Evolutionary conservation across 306 rosid genomes (phyloP).

Genomic region (Vigna hirtella): DNA sequence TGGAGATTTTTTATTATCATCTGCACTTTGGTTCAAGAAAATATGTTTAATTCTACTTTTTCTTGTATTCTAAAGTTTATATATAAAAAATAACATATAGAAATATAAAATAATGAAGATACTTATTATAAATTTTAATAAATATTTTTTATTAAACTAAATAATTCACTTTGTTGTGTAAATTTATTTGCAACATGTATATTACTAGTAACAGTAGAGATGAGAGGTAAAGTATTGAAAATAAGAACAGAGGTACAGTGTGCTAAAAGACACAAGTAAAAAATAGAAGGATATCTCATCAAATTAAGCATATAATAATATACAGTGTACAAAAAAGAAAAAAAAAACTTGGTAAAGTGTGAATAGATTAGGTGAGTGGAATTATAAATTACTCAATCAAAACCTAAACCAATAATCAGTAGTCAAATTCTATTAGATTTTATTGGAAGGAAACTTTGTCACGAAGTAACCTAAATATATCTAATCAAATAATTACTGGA

Average conservation of each 20-base stretch:
- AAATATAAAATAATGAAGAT: not conserved
- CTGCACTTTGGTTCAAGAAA: no score
- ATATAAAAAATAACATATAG: no score
- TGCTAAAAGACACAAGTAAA: not conserved
- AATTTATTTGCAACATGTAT: not conserved
- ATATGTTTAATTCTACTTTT: no score
- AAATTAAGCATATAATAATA: not conserved
- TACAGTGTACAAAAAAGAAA: not conserved
- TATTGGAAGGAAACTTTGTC: not conserved
- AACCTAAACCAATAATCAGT: not conserved
- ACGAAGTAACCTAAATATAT: not conserved
- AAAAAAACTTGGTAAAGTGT: not conserved
- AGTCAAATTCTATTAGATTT: not conserved
- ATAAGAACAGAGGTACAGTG: not conserved
- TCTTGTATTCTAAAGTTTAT: no score
- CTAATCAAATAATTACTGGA: not conserved
- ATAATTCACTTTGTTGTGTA: not conserved
- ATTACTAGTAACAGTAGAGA: not conserved
- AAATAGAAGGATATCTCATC: not conserved
- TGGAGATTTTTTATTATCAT: no score
- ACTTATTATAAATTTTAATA: not conserved
- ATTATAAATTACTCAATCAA: not conserved
- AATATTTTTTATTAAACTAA: not conserved
- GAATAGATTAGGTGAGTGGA: not conserved
- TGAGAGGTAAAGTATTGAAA: not conserved